Evolutionary conservation across 2,329 filamentous ascomycete species (phyloP), one percentile per base, ranked within the genome.

Genomic region (Elsinoe ampelina): DNA sequence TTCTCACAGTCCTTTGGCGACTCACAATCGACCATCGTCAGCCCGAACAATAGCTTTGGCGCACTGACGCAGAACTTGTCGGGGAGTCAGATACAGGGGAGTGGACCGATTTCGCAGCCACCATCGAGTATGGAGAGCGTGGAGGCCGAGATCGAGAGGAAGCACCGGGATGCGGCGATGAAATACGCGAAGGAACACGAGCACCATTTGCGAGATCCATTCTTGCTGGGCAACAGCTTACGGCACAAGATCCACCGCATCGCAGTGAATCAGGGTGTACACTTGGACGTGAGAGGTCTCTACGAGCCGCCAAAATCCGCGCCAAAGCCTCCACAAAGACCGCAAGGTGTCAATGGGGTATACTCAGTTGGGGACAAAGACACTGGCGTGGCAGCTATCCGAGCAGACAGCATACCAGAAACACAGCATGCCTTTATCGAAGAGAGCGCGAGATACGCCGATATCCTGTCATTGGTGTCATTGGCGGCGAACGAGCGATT

Each of bases 401-500:
- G 58, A 34, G 74, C 81, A 72, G 22, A 38, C 17, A 56, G 39
- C 32, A 35, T 56, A 39, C 20, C 56, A 55, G 39, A 59, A 60
- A 5, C 64, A 66, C 56, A 65, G 54, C 64, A 72, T 61, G 89
- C 86, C 55, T 80, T 95, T 36, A 80, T 93, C 0, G 83, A 86
- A 35, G 68, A 71, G 17, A 86, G 90, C 42, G 82, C 87, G 1
- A 83, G 81, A 55, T 75, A 95, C 34, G 85, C 87, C 12, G 90
- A 95, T 60, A 87, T 96, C 62, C 73, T 96, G 43, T 86, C 88
- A 22, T 76, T 96, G 13, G 69, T 96, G 58, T 93, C 89, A 5
- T 79, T 96, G 57, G 87, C 88, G 15, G 84, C 89, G 8, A 89
- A 92, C 67, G 86, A 95, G 63, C 81, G 89, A 26, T 64, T 96